These are phyloP conservation scores for Pelargonium australe DNA, from an alignment of 441 rosid genomes.

Conservation along the genomic window DNA sequence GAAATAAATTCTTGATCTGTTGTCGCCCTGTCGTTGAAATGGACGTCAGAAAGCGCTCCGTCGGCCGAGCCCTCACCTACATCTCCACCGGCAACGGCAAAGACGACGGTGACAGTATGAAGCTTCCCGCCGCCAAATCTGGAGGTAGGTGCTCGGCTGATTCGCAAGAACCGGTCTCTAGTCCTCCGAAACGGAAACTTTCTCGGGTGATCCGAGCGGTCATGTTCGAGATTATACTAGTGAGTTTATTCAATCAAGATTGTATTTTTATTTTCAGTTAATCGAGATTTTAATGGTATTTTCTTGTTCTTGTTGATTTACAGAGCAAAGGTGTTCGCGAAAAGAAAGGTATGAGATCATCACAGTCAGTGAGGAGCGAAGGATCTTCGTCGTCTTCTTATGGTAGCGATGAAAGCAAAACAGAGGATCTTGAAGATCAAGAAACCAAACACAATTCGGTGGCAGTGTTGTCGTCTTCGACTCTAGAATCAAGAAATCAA, in stretches of 20 bases:
- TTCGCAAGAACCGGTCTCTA: constrained; percentile 11
- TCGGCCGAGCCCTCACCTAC: not conserved
- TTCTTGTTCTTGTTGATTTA: not conserved
- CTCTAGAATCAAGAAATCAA: not conserved
- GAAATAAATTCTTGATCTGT: constrained; percentile 38
- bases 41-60: constrained; percentile 15
- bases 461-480: constrained; percentile 1
- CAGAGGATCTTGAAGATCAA: not conserved
- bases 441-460: constrained; percentile 5
- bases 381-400: constrained; percentile 2
- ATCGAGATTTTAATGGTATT: not conserved
- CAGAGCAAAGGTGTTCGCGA: constrained; percentile 29
- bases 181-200: constrained; percentile 19
- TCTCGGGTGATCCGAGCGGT: constrained; percentile 31
- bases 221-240: constrained; percentile 30
- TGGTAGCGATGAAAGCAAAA: constrained; percentile 7
- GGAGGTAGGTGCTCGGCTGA: not conserved
- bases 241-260: constrained; percentile 13
- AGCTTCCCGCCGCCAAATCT: constrained; percentile 6
- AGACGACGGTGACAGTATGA: constrained; percentile 10
- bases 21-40: constrained; percentile 36
- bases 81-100: not conserved
- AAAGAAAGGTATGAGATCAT: constrained; percentile 15
- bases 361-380: constrained; percentile 9
- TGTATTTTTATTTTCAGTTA: not conserved